Evolutionary conservation across 2,329 filamentous ascomycete genomes (phyloP).

Genomic region (Drechslera avenae): DNA sequence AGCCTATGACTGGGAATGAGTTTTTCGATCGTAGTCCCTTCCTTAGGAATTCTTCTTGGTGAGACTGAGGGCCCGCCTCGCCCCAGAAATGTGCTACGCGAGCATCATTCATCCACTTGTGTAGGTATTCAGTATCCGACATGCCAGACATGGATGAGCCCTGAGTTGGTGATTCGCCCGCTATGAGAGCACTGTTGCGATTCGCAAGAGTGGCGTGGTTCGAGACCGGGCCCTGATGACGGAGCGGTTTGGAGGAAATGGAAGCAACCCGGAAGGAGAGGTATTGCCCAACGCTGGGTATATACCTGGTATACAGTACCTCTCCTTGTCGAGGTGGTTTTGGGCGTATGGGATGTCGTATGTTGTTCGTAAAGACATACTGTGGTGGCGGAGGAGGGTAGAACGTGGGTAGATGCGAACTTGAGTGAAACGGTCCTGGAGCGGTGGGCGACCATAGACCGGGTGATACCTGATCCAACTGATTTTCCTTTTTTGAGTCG

Average conservation of each 20-base stretch:
- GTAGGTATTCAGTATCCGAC: slow-evolving; percentile 71
- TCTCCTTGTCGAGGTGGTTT: slow-evolving; percentile 91
- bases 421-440: slow-evolving; percentile 75
- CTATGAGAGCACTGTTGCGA: slow-evolving; percentile 46
- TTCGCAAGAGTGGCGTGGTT: slow-evolving; percentile 25
- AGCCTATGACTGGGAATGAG: slow-evolving; percentile 87
- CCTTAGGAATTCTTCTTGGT: slow-evolving; percentile 71
- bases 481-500: slow-evolving; percentile 33
- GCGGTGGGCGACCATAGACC: slow-evolving; percentile 50
- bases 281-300: slow-evolving; percentile 81
- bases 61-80: slow-evolving; percentile 59
- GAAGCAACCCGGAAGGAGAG: slow-evolving; percentile 88
- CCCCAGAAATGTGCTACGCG: slow-evolving; percentile 89
- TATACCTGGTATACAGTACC: slow-evolving; percentile 85
- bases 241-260: slow-evolving; percentile 65
- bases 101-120: slow-evolving; percentile 86
- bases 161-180: slow-evolving; percentile 56
- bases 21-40: slow-evolving; percentile 69
- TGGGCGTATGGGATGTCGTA: slow-evolving; percentile 83
- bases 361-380: slow-evolving; percentile 76
- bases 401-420: slow-evolving; percentile 86
- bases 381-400: slow-evolving; percentile 84
- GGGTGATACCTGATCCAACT: slow-evolving; percentile 39
- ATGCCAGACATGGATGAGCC: slow-evolving; percentile 35
- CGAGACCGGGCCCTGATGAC: slow-evolving; percentile 64